Evolutionary conservation across 2,329 filamentous ascomycete species (phyloP).

Genomic region (Colletotrichum cuscutae): DNA sequence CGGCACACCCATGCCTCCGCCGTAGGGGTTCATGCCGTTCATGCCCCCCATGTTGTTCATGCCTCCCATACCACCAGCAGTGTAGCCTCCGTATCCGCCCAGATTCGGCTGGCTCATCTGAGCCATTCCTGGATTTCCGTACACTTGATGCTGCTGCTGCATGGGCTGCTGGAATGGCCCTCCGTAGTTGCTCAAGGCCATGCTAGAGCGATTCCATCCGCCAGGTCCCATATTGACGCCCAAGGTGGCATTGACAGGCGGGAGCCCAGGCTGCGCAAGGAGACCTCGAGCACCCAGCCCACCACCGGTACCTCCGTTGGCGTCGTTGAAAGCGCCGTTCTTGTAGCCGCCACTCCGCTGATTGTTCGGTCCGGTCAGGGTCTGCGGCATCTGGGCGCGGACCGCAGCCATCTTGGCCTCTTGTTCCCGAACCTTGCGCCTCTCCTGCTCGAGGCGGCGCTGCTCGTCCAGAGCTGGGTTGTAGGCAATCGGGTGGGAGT

Average conservation of each 20-base stretch:
- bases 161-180: slow-evolving; percentile 30
- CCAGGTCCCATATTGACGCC: slow-evolving; percentile 39
- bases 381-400: slow-evolving; percentile 60
- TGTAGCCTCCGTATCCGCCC: slow-evolving; percentile 16
- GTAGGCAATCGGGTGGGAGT: slow-evolving; percentile 53
- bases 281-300: slow-evolving; percentile 9
- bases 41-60: slow-evolving; percentile 28
- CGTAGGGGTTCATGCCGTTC: slow-evolving; percentile 36
- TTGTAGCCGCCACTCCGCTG: slow-evolving; percentile 57
- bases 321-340: slow-evolving; percentile 66
- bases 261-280: not conserved
- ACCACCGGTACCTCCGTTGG: slow-evolving; percentile 52
- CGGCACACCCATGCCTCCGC: slow-evolving; percentile 37
- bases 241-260: slow-evolving; percentile 38
- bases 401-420: slow-evolving; percentile 61
- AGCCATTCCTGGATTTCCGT: slow-evolving; percentile 31
- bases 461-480: slow-evolving; percentile 53
- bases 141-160: slow-evolving; percentile 33
- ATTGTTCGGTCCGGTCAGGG: slow-evolving; percentile 44
- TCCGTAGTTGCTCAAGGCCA: slow-evolving; percentile 44
- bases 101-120: slow-evolving; percentile 24
- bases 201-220: slow-evolving; percentile 38
- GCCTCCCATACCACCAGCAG: slow-evolving; percentile 37
- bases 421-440: slow-evolving; percentile 52
- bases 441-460: slow-evolving; percentile 51